Evolutionary conservation across 2,329 filamentous ascomycete species (phyloP).

Genomic region (Drechslerella coelobrocha): DNA sequence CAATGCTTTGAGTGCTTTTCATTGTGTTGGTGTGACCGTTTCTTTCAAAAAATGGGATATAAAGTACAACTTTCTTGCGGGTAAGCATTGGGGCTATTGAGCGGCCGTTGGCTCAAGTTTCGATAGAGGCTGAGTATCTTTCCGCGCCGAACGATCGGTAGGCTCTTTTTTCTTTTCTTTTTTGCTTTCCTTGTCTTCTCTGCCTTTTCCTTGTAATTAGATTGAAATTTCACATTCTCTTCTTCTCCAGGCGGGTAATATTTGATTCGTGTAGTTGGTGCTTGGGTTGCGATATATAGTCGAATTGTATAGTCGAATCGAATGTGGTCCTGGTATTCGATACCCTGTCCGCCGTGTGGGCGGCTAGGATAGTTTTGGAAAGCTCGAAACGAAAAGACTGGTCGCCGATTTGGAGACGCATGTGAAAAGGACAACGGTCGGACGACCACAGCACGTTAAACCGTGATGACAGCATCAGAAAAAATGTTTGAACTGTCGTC

Average conservation of each 20-base stretch:
- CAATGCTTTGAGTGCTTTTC: too few species aligned
- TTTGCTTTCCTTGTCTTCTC: conserved; percentile 16
- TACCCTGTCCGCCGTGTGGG: too few species aligned
- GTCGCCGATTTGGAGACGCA: background rate
- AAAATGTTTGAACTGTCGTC: too few species aligned
- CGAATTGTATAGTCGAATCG: too few species aligned
- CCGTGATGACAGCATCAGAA: too few species aligned
- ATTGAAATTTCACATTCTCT: conserved; percentile 9
- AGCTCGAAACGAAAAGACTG: conserved; percentile 16
- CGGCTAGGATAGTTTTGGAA: conserved; percentile 23
- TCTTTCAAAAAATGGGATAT: too few species aligned
- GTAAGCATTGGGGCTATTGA: too few species aligned
- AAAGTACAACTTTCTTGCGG: too few species aligned
- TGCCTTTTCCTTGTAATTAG: conserved; percentile 18
- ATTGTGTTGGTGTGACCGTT: too few species aligned
- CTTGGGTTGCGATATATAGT: background rate
- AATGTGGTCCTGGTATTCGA: background rate
- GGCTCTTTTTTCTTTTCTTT: conserved; percentile 7
- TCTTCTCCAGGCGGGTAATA: background rate
- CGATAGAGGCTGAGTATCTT: conserved; percentile 11
- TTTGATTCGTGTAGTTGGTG: background rate
- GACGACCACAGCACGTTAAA: too few species aligned
- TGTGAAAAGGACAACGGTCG: too few species aligned
- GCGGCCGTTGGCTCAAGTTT: too few species aligned
- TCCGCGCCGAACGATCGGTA: conserved; percentile 3